Base-by-base conservation (phyloP, 1,139 yeast species). In the Suhomyces bokatorum region DNA sequence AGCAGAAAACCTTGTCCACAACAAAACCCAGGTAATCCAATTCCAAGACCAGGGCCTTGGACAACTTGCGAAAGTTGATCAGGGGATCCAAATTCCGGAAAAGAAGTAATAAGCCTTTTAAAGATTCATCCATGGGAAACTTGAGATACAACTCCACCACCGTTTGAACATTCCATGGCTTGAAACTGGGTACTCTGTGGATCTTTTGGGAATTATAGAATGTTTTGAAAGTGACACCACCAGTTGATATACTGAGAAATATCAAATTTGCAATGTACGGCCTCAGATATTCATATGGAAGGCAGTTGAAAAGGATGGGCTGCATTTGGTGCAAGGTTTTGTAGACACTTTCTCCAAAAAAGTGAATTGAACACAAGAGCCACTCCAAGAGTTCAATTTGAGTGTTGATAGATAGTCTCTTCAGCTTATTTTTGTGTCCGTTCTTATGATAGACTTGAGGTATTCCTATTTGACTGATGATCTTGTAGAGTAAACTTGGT, bases 281-380 rank as follows among this genome's bases (percentile, higher is more conserved):
- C 30, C 81, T 69, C 32, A 73, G 57, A 42, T 62, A 70, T 47
- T 75, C 80, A 47, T 63, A 74, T 39, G 73, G 69, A 49, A 80
- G 62, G 33, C 68, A 62, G 26, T 72, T 69, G 50, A 77, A 65
- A 44, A 78, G 59, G 12, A 73, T 46, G 0, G 75, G 68, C 7
- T 60, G 47, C 35, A 63, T 44, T 10, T 53, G 47, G 14, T 51
- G 50, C 28, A 66, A 48, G 3, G 45, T 44, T 2, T 39, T 43
- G 37, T 53, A 59, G 1, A 55, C 57, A 2, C 44, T 43, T 1
- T 39, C 32, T 1, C 66, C 69, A 50, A 69, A 67, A 9, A 57
- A 51, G 40, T 67, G 71, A 11, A 69, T 47, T 2, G 54, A 53
- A 13, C 63, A 53, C 2, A 67, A 37, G 9, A 68, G 50, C 76